Conservation (phyloP, 2,329 filamentous ascomycete species). For the Arthrobotrys iridis region DNA sequence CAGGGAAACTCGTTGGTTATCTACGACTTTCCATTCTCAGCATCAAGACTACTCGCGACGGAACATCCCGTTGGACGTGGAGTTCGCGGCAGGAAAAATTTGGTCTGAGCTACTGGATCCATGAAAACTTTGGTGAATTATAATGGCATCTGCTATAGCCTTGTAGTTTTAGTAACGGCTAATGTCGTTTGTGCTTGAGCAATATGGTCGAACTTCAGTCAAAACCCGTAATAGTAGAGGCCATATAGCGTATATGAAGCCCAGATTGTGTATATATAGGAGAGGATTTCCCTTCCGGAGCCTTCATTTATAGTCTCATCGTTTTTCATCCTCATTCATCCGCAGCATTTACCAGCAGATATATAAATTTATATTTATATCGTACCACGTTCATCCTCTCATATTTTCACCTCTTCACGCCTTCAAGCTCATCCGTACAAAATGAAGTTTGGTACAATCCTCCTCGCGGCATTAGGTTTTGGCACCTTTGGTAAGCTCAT, state of each 20-base stretch:
- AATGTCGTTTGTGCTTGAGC: neutral
- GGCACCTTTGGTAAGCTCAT: constrained; percentile 20
- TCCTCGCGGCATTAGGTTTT: constrained; percentile 12
- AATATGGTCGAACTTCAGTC: neutral
- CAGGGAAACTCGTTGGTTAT: neutral
- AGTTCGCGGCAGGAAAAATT: neutral
- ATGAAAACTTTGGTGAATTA: neutral
- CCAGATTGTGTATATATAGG: constrained; percentile 2
- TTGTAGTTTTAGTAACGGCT: neutral
- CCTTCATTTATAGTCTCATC: neutral
- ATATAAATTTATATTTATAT: neutral
- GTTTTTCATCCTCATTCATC: neutral
- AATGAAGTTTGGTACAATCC: constrained; percentile 31
- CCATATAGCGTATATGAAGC: neutral
- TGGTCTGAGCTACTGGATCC: neutral
- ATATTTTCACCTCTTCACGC: neutral
- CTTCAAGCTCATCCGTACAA: neutral
- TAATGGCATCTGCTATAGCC: neutral
- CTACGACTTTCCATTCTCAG: neutral
- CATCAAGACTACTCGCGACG: neutral
- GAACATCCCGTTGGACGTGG: neutral
- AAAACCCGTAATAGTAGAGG: neutral
- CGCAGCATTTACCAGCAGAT: neutral
- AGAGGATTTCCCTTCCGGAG: neutral
- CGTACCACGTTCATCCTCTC: neutral